Base-by-base conservation (phyloP, 768 basidiomycete species). In the Clitopilus passeckerianus region DNA sequence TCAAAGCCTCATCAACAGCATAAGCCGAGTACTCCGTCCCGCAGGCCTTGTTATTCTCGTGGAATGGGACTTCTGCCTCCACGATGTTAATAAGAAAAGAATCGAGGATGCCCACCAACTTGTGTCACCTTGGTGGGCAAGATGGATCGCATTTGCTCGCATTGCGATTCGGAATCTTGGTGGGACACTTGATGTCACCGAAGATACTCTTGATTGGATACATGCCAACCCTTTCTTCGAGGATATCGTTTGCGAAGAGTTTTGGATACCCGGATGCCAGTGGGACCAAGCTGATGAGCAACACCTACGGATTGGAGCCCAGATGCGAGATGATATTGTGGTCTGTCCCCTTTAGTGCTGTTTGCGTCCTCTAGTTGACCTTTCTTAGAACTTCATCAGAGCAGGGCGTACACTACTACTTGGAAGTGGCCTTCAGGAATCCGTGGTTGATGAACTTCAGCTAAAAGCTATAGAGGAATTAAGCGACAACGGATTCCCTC, bases 41-140 rank as follows among this genome's bases (percentile, higher is more conserved):
- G 83, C 84, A 23, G 91, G 91, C 30, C 75, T 92, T 30, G 67
- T 90, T 59, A 77, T 86, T 55, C 61, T 91, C 15, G 73, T 81
- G 57, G 91, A 93, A 72, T 89, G 84, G 65, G 87, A 89, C 56
- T 91, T 89, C 66, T 68, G 72, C 59, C 73, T 83, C n/a, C 85
- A 89, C 63, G 86, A 85, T 63, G 59, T 59, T 16, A 71, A 87
- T 59, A 77, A 78, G 63, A 67, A 68, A 20, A 76, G 74, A 3
- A 70, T 86, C 41, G 66, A 77, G n/a, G 65, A 76, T 1, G 75
- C 77, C 0, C 72, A 78, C 33, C 66, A 76, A 53, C 67, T 83
- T 35, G 74, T 71, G 2, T 74, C 76, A 6, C 85, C 88, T 0
- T 89, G 84, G 83, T 73, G 82, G 61, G 75, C 86, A 15, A 81